Base-by-base conservation (phyloP, 352 stramenopile genomes). In the Pythium sp. region DNA sequence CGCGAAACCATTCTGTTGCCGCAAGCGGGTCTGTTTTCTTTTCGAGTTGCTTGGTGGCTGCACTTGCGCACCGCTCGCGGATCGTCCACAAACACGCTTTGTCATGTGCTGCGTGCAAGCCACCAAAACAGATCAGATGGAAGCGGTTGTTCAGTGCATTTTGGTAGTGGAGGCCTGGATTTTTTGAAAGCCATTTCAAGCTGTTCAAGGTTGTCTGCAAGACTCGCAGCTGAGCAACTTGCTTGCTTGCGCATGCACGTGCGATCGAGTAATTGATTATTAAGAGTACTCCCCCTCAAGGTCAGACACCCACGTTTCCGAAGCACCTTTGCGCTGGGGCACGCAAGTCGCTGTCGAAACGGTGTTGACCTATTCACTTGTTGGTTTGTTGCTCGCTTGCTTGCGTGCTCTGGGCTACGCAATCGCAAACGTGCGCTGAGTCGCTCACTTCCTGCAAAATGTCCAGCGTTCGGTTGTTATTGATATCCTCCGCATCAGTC, bases 361-460 rank as follows among this genome's bases (percentile, higher is more conserved):
- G 0, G 14, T 30, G 24, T 30, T 58, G 53, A 58, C 14, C 53
- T 58, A 58, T 58, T 58, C 53, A 26, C 53, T 58, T 58, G 53
- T 58, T 58, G 51, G 4, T 5, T 7, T 18, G 3, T 30, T 46
- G 30, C 30, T 32, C 30, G 30, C 30, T 46, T 30, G 49, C 22
- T 32, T 18, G 49, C 11, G 15, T 34, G 49, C 30, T 20, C 20
- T 57, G 24, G 8, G 24, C 2, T 6, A 26, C 15, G 53, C 53
- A 58, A 58, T 58, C 24, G 11, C 24, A 14, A 58, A n/a, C 14
- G 28, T 22, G 14, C 53, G 5, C 14, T 15, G 53, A 5, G 36
- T 30, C 57, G 32, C 14, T 46, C 3, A 20, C 18, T 22, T 8
- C 9, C 26, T 32, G 24, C 12, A 58, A 26, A 58, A 26, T 36